Base-by-base conservation (phyloP, 208 protist species). In the Crithidia acanthocephali region DNA sequence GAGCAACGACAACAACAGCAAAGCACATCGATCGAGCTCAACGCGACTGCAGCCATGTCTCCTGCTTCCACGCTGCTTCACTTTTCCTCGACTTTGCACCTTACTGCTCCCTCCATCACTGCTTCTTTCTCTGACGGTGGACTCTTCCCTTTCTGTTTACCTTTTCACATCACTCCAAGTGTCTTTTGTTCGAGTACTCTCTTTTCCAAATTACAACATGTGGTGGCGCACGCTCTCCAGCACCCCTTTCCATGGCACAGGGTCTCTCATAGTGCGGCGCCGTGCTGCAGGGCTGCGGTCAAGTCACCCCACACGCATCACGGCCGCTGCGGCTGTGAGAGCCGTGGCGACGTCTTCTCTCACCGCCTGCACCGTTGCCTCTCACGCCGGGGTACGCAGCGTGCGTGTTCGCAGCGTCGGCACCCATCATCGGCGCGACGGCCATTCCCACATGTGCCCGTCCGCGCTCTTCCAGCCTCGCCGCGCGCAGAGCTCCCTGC, bases 401-500 rank as follows among this genome's bases (percentile, higher is more conserved):
- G 27, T 52, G 18, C 27, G 18, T n/a, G n/a, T n/a, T n/a, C n/a
- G n/a, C n/a, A n/a, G n/a, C n/a, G n/a, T n/a, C n/a, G n/a, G n/a
- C n/a, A n/a, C n/a, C n/a, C n/a, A n/a, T 11, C 35, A 11, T 40
- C 35, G 35, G 8, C 35, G 35, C 35, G 8, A 5, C 11, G 8
- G 11, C 35, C 11, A 5, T 40, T 11, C 35, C 35, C 11, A 11
- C 35, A 40, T 11, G 11, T 11, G 5, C 8, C 5, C 35, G 11
- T 40, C 35, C 35, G 8, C 35, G 11, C 37, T 75, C 22, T 33
- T 50, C 25, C 32, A 23, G 23, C 1, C 64, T 23, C 44, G 47
- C 27, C 87, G 87, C 56, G 16, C 33, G 2, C 78, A 86, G 51
- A 74, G 85, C 68, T 74, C 81, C 0, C 68, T 93, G 37, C 74